Percentiles rank a stretch among this genome's conserved stretches.
phyloP scores from a whole-genome alignment of 805 yeast genomes.

The Maudiozyma saulgeensis region DNA sequence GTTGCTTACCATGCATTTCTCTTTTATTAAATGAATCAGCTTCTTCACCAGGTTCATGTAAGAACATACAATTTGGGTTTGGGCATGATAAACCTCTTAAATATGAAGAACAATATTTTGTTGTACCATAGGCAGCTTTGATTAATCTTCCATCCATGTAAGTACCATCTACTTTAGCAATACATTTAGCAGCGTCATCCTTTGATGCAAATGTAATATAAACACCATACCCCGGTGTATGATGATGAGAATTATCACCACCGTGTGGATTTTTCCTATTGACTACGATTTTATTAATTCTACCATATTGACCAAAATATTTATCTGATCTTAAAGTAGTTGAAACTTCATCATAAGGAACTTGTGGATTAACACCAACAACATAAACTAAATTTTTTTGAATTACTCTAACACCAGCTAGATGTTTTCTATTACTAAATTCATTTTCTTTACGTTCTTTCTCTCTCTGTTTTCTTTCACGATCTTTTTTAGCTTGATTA shows the following conservation, averaged over 20 bases:
- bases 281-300: slow-evolving; percentile 85
- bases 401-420: slow-evolving; percentile 96
- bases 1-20: slow-evolving; percentile 31
- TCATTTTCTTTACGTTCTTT: slow-evolving; percentile 89
- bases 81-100: slow-evolving; percentile 93
- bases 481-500: slow-evolving; percentile 71
- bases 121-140: slow-evolving; percentile 96
- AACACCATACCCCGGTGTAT: slow-evolving; percentile 73
- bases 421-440: slow-evolving; percentile 67
- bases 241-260: slow-evolving; percentile 21
- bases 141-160: slow-evolving; percentile 82
- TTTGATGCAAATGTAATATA: slow-evolving; percentile 88
- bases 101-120: slow-evolving; percentile 95
- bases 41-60: slow-evolving; percentile 99
- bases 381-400: slow-evolving; percentile 96
- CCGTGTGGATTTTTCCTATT: slow-evolving; percentile 55
- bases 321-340: slow-evolving; percentile 75
- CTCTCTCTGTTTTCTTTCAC: slow-evolving; percentile 75
- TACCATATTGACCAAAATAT: slow-evolving; percentile 98
- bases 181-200: slow-evolving; percentile 93
- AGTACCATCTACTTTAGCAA: slow-evolving; percentile 85
- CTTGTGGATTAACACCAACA: slow-evolving; percentile 73
- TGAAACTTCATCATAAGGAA: slow-evolving; percentile 78
- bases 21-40: slow-evolving; percentile 88
- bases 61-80: slow-evolving; percentile 96